A percentile compares a stretch with the other conserved stretches of the same genome.
phyloP scores from a whole-genome alignment of 2,329 filamentous ascomycete genomes.

The Knufia fluminis region DNA sequence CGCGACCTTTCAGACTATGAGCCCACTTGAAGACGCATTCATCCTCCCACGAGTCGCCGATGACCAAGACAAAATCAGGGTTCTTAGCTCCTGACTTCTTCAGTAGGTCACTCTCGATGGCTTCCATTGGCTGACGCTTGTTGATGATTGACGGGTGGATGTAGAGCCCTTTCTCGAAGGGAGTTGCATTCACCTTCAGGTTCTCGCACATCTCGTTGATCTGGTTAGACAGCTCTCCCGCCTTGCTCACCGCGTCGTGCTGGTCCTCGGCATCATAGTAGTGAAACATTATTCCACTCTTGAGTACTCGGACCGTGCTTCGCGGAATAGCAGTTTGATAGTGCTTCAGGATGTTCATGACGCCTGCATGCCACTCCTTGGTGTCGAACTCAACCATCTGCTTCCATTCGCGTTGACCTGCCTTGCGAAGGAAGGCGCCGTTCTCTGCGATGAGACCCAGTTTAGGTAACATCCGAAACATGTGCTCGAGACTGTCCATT shows the following conservation, averaged over 20 bases:
- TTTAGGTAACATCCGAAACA: slow-evolving; percentile 65
- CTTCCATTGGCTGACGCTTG: slow-evolving; percentile 72
- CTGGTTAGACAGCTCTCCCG: slow-evolving; percentile 82
- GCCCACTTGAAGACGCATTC: slow-evolving; percentile 94
- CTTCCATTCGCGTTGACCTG: slow-evolving; percentile 58
- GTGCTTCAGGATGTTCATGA: slow-evolving; percentile 74
- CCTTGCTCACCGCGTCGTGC: slow-evolving; percentile 65
- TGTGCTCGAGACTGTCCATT: slow-evolving; percentile 75
- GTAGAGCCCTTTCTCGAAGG: slow-evolving; percentile 67
- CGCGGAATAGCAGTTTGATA: slow-evolving; percentile 84
- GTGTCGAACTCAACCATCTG: slow-evolving; percentile 63
- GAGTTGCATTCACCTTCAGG: slow-evolving; percentile 74
- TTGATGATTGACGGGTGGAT: slow-evolving; percentile 82
- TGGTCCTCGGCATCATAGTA: slow-evolving; percentile 75
- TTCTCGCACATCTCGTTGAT: slow-evolving; percentile 88
- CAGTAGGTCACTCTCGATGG: slow-evolving; percentile 57
- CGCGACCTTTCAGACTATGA: slow-evolving; percentile 57
- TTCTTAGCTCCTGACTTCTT: slow-evolving; percentile 30
- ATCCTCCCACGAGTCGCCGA: slow-evolving; percentile 86
- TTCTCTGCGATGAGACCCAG: slow-evolving; percentile 91
- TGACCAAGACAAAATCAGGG: slow-evolving; percentile 79
- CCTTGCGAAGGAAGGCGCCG: slow-evolving; percentile 76
- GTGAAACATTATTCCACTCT: slow-evolving; percentile 84
- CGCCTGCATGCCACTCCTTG: slow-evolving; percentile 67
- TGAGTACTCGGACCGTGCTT: slow-evolving; percentile 79